Evolutionary conservation across 371 early-diverging fungal species (phyloP).

Genomic region (Circinella minor): DNA sequence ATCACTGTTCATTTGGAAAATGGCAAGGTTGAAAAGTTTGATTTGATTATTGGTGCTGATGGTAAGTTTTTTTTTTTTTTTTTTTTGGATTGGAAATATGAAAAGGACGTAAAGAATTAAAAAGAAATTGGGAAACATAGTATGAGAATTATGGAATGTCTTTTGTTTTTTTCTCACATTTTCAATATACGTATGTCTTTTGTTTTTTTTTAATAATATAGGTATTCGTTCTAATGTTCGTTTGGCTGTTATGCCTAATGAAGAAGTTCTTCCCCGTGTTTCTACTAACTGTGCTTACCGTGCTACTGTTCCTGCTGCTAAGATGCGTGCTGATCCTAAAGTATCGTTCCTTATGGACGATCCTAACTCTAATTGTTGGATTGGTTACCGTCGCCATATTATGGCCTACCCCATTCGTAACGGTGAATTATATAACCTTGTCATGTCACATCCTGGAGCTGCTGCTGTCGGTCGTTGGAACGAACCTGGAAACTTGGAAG

Average conservation of each 20-base stretch:
- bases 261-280: constrained; percentile 20
- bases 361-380: constrained; percentile 38
- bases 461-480: constrained; percentile 33
- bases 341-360: constrained; percentile 32
- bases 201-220: not conserved
- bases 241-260: constrained; percentile 29
- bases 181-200: not conserved
- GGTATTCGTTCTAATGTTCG: constrained; percentile 33
- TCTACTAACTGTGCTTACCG: constrained; percentile 40
- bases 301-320: constrained; percentile 29
- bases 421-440: constrained; percentile 33
- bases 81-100: not conserved
- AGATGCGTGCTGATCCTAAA: constrained; percentile 31
- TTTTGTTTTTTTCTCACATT: not conserved
- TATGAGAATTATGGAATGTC: not conserved
- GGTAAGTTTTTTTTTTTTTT: constrained; percentile 14
- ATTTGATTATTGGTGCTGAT: constrained; percentile 36
- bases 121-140: no score
- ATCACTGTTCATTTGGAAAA: constrained; percentile 18
- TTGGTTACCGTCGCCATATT: constrained; percentile 31
- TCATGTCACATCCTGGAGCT: constrained; percentile 32
- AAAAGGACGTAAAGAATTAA: not conserved
- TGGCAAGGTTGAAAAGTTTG: constrained; percentile 20
- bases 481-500: constrained; percentile 29
- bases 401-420: constrained; percentile 36